A percentile compares a stretch with the other conserved stretches of the same genome.
These are phyloP conservation scores for Gastrodia elata DNA, from an alignment of 106 monocot genomes.

Conservation along the genomic window DNA sequence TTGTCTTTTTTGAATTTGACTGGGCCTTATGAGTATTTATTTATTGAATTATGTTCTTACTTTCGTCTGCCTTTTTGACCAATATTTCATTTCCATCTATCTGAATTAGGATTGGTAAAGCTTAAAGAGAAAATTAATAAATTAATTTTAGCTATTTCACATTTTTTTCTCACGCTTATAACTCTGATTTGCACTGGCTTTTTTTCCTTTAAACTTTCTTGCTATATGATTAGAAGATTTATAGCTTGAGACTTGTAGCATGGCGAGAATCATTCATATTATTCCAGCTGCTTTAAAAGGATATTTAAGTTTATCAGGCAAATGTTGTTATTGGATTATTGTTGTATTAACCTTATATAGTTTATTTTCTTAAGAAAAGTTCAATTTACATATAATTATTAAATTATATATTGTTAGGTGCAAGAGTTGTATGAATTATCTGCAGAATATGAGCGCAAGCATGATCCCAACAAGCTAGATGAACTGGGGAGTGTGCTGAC, in stretches of 20 bases:
- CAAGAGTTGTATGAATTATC: constrained; percentile 90
- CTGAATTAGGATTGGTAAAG: not conserved
- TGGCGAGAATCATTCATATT: not conserved
- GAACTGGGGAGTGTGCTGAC: constrained; percentile 69
- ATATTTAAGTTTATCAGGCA: not conserved
- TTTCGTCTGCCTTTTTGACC: not conserved
- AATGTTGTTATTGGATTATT: not conserved
- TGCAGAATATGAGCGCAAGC: constrained; percentile 65
- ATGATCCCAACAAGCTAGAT: constrained; percentile 43
- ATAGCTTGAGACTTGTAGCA: not conserved
- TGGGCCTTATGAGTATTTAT: not conserved
- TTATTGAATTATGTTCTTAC: not conserved
- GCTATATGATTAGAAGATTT: not conserved
- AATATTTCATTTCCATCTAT: not conserved
- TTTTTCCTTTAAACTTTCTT: not conserved
- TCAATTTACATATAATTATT: not conserved
- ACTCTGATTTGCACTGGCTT: not conserved
- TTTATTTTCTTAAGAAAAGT: not conserved
- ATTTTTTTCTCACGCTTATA: not conserved
- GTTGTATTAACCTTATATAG: not conserved
- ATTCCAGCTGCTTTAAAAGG: not conserved
- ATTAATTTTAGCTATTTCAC: not conserved
- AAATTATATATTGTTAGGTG: constrained; percentile 34
- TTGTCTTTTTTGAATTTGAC: not conserved
- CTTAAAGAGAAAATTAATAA: not conserved